A percentile compares a stretch with the other conserved stretches of the same genome.
Conservation (phyloP, 371 early-diverging fungal genomes). For the Mortierella sp. region DNA sequence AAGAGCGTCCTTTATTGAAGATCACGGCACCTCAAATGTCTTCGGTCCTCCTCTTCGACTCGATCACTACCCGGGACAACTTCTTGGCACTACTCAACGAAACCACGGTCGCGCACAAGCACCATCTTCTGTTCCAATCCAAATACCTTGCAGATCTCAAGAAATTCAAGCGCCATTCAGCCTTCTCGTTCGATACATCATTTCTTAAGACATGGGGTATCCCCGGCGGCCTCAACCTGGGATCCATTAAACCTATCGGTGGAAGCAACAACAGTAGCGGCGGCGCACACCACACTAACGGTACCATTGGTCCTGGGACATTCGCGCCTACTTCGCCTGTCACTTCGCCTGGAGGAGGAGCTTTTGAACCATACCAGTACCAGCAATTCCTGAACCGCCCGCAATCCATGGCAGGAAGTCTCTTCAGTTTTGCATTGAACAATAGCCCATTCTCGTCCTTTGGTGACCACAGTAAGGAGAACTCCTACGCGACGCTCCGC, state of each 20-base stretch:
- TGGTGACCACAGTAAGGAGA: conserved; percentile 41
- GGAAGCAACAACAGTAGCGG: neutral
- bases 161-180: conserved; percentile 52
- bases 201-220: conserved; percentile 56
- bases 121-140: conserved; percentile 49
- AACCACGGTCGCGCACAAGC: conserved; percentile 43
- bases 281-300: conserved; percentile 1
- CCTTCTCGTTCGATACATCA: conserved; percentile 51
- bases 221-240: conserved; percentile 42
- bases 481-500: conserved; percentile 35
- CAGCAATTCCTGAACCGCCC: conserved; percentile 44
- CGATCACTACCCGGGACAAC: conserved; percentile 19
- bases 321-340: conserved; percentile 27
- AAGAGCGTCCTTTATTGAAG: conserved; percentile 38
- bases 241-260: conserved; percentile 27
- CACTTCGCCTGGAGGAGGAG: conserved; percentile 40
- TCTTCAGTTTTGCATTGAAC: conserved; percentile 36
- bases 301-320: conserved; percentile 20
- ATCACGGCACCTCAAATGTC: conserved; percentile 28
- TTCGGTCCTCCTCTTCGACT: conserved; percentile 27
- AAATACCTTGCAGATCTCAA: conserved; percentile 52
- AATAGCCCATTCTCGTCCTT: conserved; percentile 40
- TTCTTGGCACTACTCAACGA: conserved; percentile 27
- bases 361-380: conserved; percentile 35
- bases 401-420: conserved; percentile 48